Percentiles rank a stretch among this genome's conserved stretches.
These are phyloP conservation scores for Monosporascus sp. DNA, from an alignment of 2,329 filamentous ascomycete genomes.

Conservation along the genomic window DNA sequence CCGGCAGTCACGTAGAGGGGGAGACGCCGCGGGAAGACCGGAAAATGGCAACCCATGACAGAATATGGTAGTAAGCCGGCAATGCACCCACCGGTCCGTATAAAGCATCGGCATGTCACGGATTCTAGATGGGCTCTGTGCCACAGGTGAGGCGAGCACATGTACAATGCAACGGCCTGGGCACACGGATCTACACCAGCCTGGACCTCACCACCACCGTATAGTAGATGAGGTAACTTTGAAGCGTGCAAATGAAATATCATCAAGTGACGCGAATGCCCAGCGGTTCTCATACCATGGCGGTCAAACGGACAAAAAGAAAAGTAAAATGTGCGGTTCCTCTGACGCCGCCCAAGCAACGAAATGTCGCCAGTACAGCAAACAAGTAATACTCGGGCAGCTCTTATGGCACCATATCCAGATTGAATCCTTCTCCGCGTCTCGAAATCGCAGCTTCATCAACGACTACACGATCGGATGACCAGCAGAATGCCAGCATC, in stretches of 20 bases:
- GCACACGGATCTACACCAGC: neutral
- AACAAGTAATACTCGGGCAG: constrained; percentile 55
- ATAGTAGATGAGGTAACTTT: neutral
- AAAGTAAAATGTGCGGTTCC: constrained; percentile 58
- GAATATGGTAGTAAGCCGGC: neutral
- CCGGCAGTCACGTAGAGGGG: neutral
- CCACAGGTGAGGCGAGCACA: too few species aligned
- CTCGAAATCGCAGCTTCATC: constrained; percentile 50
- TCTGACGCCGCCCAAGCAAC: constrained; percentile 83
- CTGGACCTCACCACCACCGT: neutral
- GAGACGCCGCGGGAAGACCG: neutral
- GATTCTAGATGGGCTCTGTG: too few species aligned
- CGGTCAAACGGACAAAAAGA: neutral
- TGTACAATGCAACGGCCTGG: neutral
- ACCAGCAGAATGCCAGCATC: constrained; percentile 63
- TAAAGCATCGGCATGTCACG: too few species aligned
- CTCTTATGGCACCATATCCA: constrained; percentile 61
- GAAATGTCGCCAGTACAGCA: constrained; percentile 28
- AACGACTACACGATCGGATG: constrained; percentile 48
- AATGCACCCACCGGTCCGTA: neutral
- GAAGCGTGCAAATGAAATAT: neutral
- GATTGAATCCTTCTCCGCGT: constrained; percentile 38
- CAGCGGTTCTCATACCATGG: too few species aligned
- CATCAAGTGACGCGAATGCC: neutral
- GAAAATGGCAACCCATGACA: neutral